phyloP scores from a whole-genome alignment of 352 stramenopile genomes.

The Globisporangium ultimum region DNA sequence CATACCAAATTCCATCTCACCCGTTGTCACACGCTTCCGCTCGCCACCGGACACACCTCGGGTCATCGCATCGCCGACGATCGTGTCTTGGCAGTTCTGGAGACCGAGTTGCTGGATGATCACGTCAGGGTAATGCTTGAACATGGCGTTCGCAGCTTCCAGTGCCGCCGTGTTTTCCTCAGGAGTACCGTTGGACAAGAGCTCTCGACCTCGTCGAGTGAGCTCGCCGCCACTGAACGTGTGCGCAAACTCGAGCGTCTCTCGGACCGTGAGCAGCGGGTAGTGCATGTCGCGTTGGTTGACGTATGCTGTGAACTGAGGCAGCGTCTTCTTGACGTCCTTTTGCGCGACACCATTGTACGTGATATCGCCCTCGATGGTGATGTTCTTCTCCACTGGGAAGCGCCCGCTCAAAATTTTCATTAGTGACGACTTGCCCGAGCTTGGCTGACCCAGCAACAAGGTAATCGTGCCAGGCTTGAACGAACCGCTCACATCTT shows the following conservation, averaged over 20 bases:
- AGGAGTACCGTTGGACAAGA: conserved; percentile 26
- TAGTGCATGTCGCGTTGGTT: conserved; percentile 79
- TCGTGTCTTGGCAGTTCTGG: conserved; percentile 20
- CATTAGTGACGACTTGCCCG: conserved; percentile 34
- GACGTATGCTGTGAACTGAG: conserved; percentile 25
- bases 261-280: conserved; percentile 17
- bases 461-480: conserved; percentile 48
- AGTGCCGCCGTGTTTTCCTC: conserved; percentile 17
- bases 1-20: conserved; percentile 67
- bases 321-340: conserved; percentile 14
- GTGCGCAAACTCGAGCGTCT: conserved; percentile 28
- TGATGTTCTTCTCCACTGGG: conserved; percentile 17
- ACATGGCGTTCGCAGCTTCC: conserved; percentile 7
- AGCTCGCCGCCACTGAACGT: conserved; percentile 42
- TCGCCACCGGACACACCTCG: conserved; percentile 56
- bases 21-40: conserved; percentile 26
- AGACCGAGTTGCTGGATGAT: conserved; percentile 2
- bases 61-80: conserved; percentile 35
- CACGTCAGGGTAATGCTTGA: conserved; percentile 9
- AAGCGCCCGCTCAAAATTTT: conserved; percentile 33
- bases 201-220: conserved; percentile 21
- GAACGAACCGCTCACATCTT: conserved; percentile 35
- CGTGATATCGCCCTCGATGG: conserved; percentile 21
- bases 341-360: conserved; percentile 26
- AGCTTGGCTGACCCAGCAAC: conserved; percentile 29